Percentiles rank a stretch among this genome's conserved stretches.
These are phyloP conservation scores for Candida xyloterini DNA, from an alignment of 805 yeast genomes.

Conservation along the genomic window DNA sequence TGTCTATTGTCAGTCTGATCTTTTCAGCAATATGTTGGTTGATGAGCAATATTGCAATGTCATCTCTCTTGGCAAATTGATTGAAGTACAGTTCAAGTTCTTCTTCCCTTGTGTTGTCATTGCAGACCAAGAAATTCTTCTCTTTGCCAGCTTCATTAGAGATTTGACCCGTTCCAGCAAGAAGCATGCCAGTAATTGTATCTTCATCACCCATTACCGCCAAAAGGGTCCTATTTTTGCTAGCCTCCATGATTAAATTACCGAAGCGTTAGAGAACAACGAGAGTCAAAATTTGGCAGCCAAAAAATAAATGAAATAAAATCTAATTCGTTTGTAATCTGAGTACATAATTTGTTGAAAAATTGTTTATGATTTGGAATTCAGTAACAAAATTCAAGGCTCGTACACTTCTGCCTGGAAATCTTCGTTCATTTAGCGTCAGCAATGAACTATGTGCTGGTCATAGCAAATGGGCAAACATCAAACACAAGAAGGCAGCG, in stretches of 20 bases:
- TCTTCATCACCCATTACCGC: slow-evolving; percentile 98
- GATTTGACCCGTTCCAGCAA: slow-evolving; percentile 94
- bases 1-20: slow-evolving; percentile 78
- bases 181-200: slow-evolving; percentile 89
- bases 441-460: slow-evolving; percentile 47
- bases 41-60: slow-evolving; percentile 87
- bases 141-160: slow-evolving; percentile 57
- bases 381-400: background rate
- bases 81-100: slow-evolving; percentile 74
- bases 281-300: slow-evolving; percentile 3
- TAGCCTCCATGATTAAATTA: slow-evolving; percentile 17
- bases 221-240: slow-evolving; percentile 67
- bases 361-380: background rate
- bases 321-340: background rate
- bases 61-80: slow-evolving; percentile 75
- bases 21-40: slow-evolving; percentile 94
- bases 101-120: slow-evolving; percentile 73
- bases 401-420: background rate
- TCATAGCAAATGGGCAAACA: slow-evolving; percentile 94
- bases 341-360: no score
- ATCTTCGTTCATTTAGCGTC: background rate
- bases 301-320: background rate
- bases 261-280: background rate
- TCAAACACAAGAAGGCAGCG: slow-evolving; percentile 90
- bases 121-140: slow-evolving; percentile 79